Evolutionary conservation across 2,329 filamentous ascomycete species (phyloP), one percentile per base, ranked within the genome.

Genomic region (Camillea tinctor): DNA sequence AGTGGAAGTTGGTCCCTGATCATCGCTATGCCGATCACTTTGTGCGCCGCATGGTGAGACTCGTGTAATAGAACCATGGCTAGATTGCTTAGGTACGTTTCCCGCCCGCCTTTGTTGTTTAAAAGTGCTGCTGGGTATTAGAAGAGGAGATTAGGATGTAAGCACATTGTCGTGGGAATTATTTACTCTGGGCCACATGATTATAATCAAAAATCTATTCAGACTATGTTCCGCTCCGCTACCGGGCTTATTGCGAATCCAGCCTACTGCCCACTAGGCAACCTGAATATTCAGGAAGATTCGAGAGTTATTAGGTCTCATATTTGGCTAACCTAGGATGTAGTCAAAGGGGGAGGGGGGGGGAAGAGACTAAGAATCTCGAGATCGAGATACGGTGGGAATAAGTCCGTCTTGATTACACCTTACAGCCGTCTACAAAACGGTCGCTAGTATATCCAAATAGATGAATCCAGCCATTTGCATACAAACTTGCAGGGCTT

Each of bases 381-480:
- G 51, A 53, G 51, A 53, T 53, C 51, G 23, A 53, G 51, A 23
- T 53, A 53, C 51, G 22, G 51, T 53, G 24, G 30, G 6, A 30
- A 53, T 30, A 21, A n/a, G 15, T 30, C 23, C 23, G 23, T 15
- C 19, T 30, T 20, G 51, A 30, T 30, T 19, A 30, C 51, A 30
- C 6, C 24, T 53, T 24, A 53, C 24, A 26, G 7, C 19, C n/a
- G 22, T 19, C 19, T 6, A 30, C 23, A 7, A 21, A 53, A 30
- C 23, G 51, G 51, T 53, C 23, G 51, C 8, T 24, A 53, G 51
- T 20, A 4, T 36, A 19, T 30, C 23, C 23, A 19, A 6, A 30
- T 53, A 15, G 51, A 53, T 30, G 24, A 53, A 53, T 53, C 9
- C 22, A 53, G 51, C 51, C 30, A n/a, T 19, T 17, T 53, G 51